Evolutionary conservation across 495 filamentous ascomycete species (phyloP).

Genomic region (Aspergillus affinis): DNA sequence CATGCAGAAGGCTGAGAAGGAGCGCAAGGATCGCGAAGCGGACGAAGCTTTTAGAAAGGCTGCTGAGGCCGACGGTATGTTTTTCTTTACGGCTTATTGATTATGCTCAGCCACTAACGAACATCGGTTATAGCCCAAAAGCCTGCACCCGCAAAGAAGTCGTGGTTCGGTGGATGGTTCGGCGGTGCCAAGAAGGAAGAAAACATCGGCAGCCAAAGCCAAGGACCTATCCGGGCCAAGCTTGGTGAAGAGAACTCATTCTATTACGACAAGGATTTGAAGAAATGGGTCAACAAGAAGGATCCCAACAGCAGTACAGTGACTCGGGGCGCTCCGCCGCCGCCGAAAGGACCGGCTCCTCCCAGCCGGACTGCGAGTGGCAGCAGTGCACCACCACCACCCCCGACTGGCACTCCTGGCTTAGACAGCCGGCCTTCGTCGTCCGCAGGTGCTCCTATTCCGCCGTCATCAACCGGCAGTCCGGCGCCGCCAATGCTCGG

Average conservation of each 20-base stretch:
- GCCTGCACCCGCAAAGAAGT: slow-evolving; percentile 57
- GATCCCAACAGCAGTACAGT: slow-evolving; percentile 47
- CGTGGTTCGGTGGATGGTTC: slow-evolving; percentile 89
- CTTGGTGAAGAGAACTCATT: slow-evolving; percentile 92
- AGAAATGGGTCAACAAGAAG: slow-evolving; percentile 99
- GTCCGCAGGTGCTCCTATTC: slow-evolving; percentile 37
- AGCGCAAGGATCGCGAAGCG: slow-evolving; percentile 51
- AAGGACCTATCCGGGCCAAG: slow-evolving; percentile 79
- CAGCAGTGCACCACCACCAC: slow-evolving; percentile 37
- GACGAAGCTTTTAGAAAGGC: slow-evolving; percentile 80
- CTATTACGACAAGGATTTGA: slow-evolving; percentile 88
- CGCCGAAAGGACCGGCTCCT: slow-evolving; percentile 48
- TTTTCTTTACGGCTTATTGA: slow-evolving; percentile 8
- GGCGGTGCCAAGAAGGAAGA: slow-evolving; percentile 68
- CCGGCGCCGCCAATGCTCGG: slow-evolving; percentile 38
- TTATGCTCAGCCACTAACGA: slow-evolving; percentile 21
- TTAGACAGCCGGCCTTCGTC: slow-evolving; percentile 40
- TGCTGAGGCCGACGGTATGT: slow-evolving; percentile 79
- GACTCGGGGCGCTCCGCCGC: slow-evolving; percentile 53
- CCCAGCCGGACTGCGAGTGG: slow-evolving; percentile 40
- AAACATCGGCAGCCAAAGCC: slow-evolving; percentile 48
- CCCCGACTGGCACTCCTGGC: slow-evolving; percentile 32
- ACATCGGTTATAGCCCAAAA: slow-evolving; percentile 38
- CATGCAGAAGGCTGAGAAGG: slow-evolving; percentile 53
- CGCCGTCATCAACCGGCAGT: slow-evolving; percentile 37